Percentiles rank a stretch among this genome's conserved stretches.
phyloP scores from a whole-genome alignment of 768 basidiomycete species.

The Pleurotus salmoneostramineus region DNA sequence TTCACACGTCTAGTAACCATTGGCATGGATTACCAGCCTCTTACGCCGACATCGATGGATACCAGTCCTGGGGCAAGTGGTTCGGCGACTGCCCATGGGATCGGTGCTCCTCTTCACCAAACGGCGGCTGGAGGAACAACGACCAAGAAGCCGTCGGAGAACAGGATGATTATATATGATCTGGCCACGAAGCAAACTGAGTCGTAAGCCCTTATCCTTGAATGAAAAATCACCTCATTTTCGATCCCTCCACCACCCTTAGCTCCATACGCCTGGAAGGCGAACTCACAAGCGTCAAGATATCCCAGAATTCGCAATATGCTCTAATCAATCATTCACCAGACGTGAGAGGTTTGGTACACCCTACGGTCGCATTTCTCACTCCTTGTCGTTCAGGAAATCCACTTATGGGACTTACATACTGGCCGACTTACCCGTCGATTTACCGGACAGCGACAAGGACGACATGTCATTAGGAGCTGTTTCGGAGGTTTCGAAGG shows the following conservation, averaged over 20 bases:
- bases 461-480: conserved; percentile 82
- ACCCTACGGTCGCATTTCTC: conserved; percentile 9
- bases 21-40: conserved; percentile 48
- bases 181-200: conserved; percentile 63
- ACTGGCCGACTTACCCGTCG: conserved; percentile 68
- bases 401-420: conserved; percentile 82
- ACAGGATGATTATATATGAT: conserved; percentile 77
- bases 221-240: background rate
- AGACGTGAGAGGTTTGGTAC: conserved; percentile 51
- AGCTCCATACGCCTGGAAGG: conserved; percentile 69
- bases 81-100: conserved; percentile 23
- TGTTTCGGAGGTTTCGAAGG: conserved; percentile 91
- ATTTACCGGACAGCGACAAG: conserved; percentile 84
- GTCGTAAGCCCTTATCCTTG: conserved; percentile 44
- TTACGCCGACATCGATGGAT: conserved; percentile 5
- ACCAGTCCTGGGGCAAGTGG: conserved; percentile 14
- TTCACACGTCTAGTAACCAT: conserved; percentile 80
- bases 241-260: conserved; percentile 5
- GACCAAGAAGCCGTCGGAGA: conserved; percentile 36
- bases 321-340: conserved; percentile 86
- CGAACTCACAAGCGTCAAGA: conserved; percentile 84
- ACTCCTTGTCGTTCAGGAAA: conserved; percentile 53
- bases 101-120: conserved; percentile 23
- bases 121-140: conserved; percentile 26
- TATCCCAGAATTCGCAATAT: conserved; percentile 82